Base-by-base conservation (phyloP, 352 stramenopile genomes). In the Pythium guiyangense region DNA sequence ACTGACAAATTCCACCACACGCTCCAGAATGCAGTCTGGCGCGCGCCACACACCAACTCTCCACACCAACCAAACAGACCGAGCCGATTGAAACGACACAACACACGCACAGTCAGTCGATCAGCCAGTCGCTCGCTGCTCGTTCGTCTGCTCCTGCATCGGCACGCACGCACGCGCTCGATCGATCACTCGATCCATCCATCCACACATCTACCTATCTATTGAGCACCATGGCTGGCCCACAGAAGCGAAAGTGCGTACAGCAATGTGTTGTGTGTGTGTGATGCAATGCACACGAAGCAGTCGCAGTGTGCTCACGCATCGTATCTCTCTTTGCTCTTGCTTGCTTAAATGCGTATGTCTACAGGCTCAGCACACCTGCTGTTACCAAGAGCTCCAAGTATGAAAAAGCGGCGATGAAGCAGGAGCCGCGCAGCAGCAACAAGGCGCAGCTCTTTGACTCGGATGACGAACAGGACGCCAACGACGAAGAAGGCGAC, bases 341-440 rank as follows among this genome's bases (percentile, higher is more conserved):
- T 43, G 17, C 37, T 15, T 43, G 5, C 17, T 20, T n/a, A 14
- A 12, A 27, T 5, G 15, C 18, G n/a, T 20, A 6, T 25, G 17
- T 26, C 1, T 47, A 17, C 44, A 69, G 63, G 44, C 58, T 70
- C 55, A 67, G 71, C 34, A 71, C 68, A 62, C 63, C 72, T 29
- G 57, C 55, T 22, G 47, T 58, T 20, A 50, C 49, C 25, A 64
- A 64, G 57, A 52, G 51, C 44, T 86, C 70, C 66, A 93, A 93
- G 77, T 94, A 94, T 66, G 73, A 60, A 25, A 86, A 90, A 66
- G 78, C 85, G 40, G 84, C 81, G 45, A 77, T 74, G 49, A 90
- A 94, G 70, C 80, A 93, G 69, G 63, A 86, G 62, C 59, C 68
- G 43, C 60, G 60, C 59, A 68, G 54, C 57, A 53, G 57, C 60